phyloP scores from a whole-genome alignment of 108 stramenopile genomes.

The Nannochloropsis salina region DNA sequence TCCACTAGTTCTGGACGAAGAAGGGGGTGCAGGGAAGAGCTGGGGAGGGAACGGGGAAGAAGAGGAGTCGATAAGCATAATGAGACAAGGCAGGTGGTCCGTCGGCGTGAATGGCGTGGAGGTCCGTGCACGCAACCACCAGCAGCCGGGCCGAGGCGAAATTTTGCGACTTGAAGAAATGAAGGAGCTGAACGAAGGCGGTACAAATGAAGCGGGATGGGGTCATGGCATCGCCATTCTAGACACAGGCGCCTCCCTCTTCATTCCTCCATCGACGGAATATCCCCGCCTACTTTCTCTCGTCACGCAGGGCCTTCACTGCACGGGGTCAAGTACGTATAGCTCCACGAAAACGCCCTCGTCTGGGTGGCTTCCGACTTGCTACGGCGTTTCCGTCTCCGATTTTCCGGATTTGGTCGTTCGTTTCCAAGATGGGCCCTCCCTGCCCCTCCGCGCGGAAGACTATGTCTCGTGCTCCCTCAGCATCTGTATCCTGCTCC shows the following conservation, averaged over 20 bases:
- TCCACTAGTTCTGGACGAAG: not conserved
- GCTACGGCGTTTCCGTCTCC: constrained; percentile 28
- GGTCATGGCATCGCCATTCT: not conserved
- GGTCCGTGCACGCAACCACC: not conserved
- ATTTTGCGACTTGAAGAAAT: not conserved
- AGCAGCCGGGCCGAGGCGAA: not conserved
- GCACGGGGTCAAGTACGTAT: not conserved
- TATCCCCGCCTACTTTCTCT: not conserved
- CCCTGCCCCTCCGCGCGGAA: constrained; percentile 31
- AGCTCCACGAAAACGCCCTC: not conserved
- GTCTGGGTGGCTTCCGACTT: constrained; percentile 21
- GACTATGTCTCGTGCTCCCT: constrained; percentile 37
- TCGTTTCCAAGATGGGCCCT: not conserved
- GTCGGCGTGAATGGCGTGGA: not conserved
- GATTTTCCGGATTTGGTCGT: constrained; percentile 40
- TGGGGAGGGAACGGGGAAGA: not conserved
- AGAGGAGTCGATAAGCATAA: not conserved
- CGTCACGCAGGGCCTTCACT: not conserved
- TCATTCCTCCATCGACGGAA: not conserved
- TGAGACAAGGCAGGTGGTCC: not conserved
- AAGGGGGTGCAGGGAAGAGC: not conserved
- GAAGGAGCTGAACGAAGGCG: not conserved
- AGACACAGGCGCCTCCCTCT: not conserved
- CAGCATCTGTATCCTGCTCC: constrained; percentile 41
- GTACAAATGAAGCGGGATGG: not conserved